Conservation (phyloP, 73 alveolate genomes). For the Uronychia setigera region DNA sequence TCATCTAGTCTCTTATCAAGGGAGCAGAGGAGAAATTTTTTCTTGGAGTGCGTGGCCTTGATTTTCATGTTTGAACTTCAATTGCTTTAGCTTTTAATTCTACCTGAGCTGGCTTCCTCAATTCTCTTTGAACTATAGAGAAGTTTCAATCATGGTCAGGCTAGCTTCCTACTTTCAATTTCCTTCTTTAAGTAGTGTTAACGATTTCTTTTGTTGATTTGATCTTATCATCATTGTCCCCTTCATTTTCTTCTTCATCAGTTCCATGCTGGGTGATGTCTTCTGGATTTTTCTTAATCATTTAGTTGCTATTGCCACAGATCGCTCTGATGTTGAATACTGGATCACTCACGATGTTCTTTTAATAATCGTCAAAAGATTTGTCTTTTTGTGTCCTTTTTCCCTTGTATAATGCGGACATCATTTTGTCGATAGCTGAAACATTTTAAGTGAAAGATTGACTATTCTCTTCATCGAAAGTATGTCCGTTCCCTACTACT, state of each 20-base stretch:
- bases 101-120: background rate
- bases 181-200: background rate
- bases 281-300: background rate
- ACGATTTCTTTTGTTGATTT: background rate
- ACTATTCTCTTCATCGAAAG: background rate
- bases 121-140: background rate
- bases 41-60: background rate
- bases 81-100: background rate
- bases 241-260: background rate
- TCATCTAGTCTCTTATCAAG: background rate
- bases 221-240: background rate
- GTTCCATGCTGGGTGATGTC: no score
- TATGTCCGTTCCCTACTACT: no score
- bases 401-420: background rate
- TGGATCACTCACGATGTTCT: background rate
- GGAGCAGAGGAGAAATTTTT: background rate
- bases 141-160: background rate
- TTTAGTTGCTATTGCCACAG: background rate
- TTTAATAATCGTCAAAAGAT: background rate
- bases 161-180: background rate
- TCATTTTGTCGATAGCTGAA: background rate
- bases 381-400: background rate
- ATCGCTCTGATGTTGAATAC: background rate
- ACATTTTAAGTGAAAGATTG: background rate
- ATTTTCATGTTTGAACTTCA: background rate